Percentiles rank a stretch among this genome's conserved stretches.
Evolutionary conservation across 192 early-diverging fungal species (phyloP).

Genomic region (Coemansia sp.): DNA sequence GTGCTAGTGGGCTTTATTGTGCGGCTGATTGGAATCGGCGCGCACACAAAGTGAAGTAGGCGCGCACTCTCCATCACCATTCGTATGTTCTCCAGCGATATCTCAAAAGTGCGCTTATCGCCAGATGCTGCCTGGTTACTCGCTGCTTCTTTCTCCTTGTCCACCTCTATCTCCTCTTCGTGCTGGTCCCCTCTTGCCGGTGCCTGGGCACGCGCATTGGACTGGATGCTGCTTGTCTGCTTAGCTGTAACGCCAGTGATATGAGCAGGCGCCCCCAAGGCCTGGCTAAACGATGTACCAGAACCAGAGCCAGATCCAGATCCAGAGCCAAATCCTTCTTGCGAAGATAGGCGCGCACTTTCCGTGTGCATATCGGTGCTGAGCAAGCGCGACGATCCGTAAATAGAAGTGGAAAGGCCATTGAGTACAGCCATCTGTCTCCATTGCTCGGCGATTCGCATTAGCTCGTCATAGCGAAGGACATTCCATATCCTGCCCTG

Average conservation of each 20-base stretch:
- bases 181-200: conserved; percentile 23
- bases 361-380: conserved; percentile 8
- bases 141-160: conserved; percentile 2
- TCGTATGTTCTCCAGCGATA: conserved; percentile 42
- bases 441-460: conserved; percentile 55
- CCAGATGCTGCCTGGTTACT: background rate
- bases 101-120: conserved; percentile 9
- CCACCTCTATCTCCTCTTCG: background rate
- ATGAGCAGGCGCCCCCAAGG: background rate
- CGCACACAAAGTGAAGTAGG: conserved; percentile 52
- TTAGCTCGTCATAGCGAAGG: conserved; percentile 54
- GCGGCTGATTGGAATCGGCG: conserved; percentile 41
- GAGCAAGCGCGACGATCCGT: conserved; percentile 16
- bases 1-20: conserved; percentile 31
- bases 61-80: conserved; percentile 52
- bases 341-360: background rate
- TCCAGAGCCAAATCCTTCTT: conserved; percentile 8
- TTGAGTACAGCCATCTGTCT: conserved; percentile 35
- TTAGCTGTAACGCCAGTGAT: background rate
- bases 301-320: background rate
- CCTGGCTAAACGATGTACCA: background rate
- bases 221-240: background rate
- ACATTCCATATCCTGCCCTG: conserved; percentile 45
- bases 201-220: conserved; percentile 22
- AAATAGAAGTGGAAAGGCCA: conserved; percentile 6